Evolutionary conservation across 108 stramenopile species (phyloP).

Genomic region (Fragilaria crotonensis): DNA sequence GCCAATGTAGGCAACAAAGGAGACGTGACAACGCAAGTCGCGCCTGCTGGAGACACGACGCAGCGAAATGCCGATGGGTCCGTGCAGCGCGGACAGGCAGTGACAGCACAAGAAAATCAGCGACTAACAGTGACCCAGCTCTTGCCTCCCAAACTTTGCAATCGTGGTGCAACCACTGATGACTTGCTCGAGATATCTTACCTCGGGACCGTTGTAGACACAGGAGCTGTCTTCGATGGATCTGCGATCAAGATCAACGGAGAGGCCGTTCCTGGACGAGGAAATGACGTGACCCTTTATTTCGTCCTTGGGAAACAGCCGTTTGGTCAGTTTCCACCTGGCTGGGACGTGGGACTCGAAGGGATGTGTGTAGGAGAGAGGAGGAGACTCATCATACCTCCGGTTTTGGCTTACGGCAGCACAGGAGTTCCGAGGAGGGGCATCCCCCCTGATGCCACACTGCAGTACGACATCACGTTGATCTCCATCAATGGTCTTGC

Average conservation of each 20-base stretch:
- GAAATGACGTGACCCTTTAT: conserved; percentile 72
- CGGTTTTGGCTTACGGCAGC: conserved; percentile 70
- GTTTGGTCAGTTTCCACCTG: conserved; percentile 83
- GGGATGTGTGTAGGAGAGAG: conserved; percentile 72
- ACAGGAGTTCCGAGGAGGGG: conserved; percentile 63
- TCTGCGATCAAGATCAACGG: conserved; percentile 74
- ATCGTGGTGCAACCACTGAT: conserved; percentile 50
- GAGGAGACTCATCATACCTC: conserved; percentile 67
- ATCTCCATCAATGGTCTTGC: conserved; percentile 80
- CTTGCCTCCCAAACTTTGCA: conserved; percentile 67
- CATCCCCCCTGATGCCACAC: conserved; percentile 76
- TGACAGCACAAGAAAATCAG: conserved; percentile 60
- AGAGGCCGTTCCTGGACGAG: conserved; percentile 64
- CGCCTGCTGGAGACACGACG: conserved; percentile 70
- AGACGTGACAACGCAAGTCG: conserved; percentile 65
- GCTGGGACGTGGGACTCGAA: conserved; percentile 76
- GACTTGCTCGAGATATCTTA: conserved; percentile 80
- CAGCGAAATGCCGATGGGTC: conserved; percentile 62
- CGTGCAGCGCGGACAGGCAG: conserved; percentile 24
- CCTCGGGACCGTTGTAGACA: conserved; percentile 61
- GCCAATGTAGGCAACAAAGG: conserved; percentile 1
- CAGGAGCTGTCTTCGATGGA: conserved; percentile 73
- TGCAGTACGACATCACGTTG: conserved; percentile 77
- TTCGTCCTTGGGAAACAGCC: conserved; percentile 86
- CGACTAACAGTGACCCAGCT: conserved; percentile 60